Conservation (phyloP, 2,329 filamentous ascomycete species). For the Bipolaris cookei region DNA sequence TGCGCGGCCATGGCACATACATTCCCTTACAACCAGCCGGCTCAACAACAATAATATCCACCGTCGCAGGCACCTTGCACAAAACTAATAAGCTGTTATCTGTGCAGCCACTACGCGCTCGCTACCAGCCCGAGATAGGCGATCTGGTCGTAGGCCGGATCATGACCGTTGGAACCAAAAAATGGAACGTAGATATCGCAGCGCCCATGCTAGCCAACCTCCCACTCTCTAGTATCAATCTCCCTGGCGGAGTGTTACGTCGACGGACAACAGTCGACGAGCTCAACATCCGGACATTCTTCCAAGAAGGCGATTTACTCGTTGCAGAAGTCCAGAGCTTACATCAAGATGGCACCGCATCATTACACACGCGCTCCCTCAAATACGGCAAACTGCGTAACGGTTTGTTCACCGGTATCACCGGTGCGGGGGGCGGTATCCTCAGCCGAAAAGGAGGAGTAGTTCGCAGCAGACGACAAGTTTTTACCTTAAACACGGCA, state of each 20-base stretch:
- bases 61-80: slow-evolving; percentile 86
- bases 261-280: slow-evolving; percentile 95
- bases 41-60: slow-evolving; percentile 77
- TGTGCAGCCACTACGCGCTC: slow-evolving; percentile 84
- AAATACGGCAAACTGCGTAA: slow-evolving; percentile 97
- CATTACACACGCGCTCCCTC: slow-evolving; percentile 85
- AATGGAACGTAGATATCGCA: slow-evolving; percentile 95
- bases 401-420: slow-evolving; percentile 83
- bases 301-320: slow-evolving; percentile 90
- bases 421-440: slow-evolving; percentile 73
- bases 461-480: slow-evolving; percentile 81
- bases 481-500: slow-evolving; percentile 73
- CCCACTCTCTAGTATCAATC: slow-evolving; percentile 87
- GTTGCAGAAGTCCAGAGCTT: slow-evolving; percentile 94
- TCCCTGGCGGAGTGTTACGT: slow-evolving; percentile 90
- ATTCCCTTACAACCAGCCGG: slow-evolving; percentile 57
- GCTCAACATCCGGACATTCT: slow-evolving; percentile 96
- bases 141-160: slow-evolving; percentile 94
- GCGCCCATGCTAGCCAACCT: slow-evolving; percentile 84
- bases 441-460: slow-evolving; percentile 68
- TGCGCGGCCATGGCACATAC: slow-evolving; percentile 96
- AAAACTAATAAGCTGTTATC: slow-evolving; percentile 98
- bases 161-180: slow-evolving; percentile 87
- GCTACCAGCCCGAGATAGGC: slow-evolving; percentile 94
- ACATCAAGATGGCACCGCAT: slow-evolving; percentile 82